These are phyloP conservation scores for Nothophoma quercina DNA, from an alignment of 2,329 filamentous ascomycete species.

Conservation along the genomic window DNA sequence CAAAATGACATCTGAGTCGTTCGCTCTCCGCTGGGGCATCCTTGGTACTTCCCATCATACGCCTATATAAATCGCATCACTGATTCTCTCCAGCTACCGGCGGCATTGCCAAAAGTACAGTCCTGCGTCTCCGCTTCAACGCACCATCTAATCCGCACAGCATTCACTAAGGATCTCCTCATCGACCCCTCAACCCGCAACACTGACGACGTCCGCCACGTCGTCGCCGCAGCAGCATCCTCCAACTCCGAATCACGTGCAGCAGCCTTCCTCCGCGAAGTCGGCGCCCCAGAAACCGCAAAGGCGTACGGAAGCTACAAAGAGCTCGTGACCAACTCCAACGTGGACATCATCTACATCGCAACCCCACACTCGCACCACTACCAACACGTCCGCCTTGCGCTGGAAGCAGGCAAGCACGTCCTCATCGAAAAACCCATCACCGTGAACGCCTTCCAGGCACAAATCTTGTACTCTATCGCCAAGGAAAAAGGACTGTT, in stretches of 20 bases:
- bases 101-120: constrained; percentile 30
- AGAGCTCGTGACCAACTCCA: constrained; percentile 76
- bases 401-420: constrained; percentile 80
- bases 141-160: not conserved
- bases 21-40: constrained; percentile 37
- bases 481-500: constrained; percentile 69
- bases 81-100: constrained; percentile 63
- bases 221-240: constrained; percentile 78
- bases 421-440: constrained; percentile 91
- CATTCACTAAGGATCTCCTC: constrained; percentile 74
- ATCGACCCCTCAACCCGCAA: constrained; percentile 72
- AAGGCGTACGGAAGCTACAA: constrained; percentile 80
- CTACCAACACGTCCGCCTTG: constrained; percentile 86
- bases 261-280: constrained; percentile 72
- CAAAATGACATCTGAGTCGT: constrained; percentile 27
- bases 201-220: constrained; percentile 71
- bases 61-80: not conserved
- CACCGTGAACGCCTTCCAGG: constrained; percentile 80
- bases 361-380: constrained; percentile 91
- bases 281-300: constrained; percentile 71
- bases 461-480: constrained; percentile 73
- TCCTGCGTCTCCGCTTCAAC: too few species aligned
- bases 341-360: constrained; percentile 86
- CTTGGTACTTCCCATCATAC: constrained; percentile 21
- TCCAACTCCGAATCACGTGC: constrained; percentile 75